Evolutionary conservation across 2,329 filamentous ascomycete species (phyloP).

Genomic region (Penicillium digitatum): DNA sequence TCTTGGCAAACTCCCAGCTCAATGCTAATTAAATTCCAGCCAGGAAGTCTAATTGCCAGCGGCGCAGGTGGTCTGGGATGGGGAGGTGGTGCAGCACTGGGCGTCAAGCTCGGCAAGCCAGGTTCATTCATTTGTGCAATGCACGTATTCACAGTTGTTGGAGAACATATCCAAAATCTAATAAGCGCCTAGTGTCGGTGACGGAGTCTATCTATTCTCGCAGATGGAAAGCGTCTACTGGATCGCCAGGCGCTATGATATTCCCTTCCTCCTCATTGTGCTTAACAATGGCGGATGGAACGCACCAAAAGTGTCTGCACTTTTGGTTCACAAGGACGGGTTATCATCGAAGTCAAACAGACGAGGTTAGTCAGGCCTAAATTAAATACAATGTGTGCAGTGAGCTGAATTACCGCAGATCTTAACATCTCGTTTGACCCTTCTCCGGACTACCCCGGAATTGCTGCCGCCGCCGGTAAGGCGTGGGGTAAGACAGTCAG

Average conservation of each 20-base stretch:
- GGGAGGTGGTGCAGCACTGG: constrained; percentile 69
- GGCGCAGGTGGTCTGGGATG: constrained; percentile 74
- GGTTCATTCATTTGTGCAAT: constrained; percentile 57
- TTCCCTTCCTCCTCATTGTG: constrained; percentile 61
- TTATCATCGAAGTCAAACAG: constrained; percentile 54
- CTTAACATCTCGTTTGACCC: constrained; percentile 62
- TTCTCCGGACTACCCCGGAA: constrained; percentile 61
- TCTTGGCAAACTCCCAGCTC: neutral
- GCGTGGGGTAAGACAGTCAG: constrained; percentile 51
- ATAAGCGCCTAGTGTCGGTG: constrained; percentile 47
- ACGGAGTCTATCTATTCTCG: constrained; percentile 62
- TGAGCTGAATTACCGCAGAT: constrained; percentile 41
- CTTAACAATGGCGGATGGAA: constrained; percentile 67
- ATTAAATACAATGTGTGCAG: neutral
- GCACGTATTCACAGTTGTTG: constrained; percentile 1
- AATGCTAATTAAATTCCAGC: constrained; percentile 7
- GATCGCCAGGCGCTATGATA: constrained; percentile 61
- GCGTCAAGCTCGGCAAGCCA: constrained; percentile 64
- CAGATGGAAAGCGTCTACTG: constrained; percentile 64
- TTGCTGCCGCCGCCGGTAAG: constrained; percentile 59
- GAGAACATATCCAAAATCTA: neutral
- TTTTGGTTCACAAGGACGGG: constrained; percentile 61
- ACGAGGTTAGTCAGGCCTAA: constrained; percentile 2
- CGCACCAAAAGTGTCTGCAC: constrained; percentile 48
- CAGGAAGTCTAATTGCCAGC: constrained; percentile 19